phyloP scores from a whole-genome alignment of 106 monocot genomes.

The Chionographis japonica region DNA sequence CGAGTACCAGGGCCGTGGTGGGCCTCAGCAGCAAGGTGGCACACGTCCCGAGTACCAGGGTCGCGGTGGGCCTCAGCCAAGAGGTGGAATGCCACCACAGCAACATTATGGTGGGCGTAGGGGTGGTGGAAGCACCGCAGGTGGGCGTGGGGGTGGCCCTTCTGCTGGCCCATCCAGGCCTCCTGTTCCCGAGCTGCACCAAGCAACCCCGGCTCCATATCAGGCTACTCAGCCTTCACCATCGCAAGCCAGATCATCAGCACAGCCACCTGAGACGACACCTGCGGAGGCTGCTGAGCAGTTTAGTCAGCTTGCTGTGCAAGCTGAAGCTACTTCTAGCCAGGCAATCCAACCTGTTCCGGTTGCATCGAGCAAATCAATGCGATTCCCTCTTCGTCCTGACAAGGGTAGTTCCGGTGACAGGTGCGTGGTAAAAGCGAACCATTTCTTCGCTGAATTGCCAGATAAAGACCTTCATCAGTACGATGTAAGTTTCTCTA shows the following conservation, averaged over 20 bases:
- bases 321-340: constrained; percentile 24
- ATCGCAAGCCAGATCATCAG: constrained; percentile 35
- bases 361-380: constrained; percentile 55
- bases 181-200: constrained; percentile 89
- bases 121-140: constrained; percentile 23
- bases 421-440: constrained; percentile 77
- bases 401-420: constrained; percentile 61
- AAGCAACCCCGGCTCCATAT: constrained; percentile 50
- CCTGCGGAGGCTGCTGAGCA: constrained; percentile 27
- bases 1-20: constrained; percentile 23
- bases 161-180: constrained; percentile 44
- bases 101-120: constrained; percentile 48
- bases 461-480: constrained; percentile 87
- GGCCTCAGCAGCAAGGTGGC: constrained; percentile 5
- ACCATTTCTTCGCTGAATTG: constrained; percentile 82
- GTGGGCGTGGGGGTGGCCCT: constrained; percentile 30
- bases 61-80: constrained; percentile 43
- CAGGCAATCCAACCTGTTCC: constrained; percentile 30
- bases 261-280: constrained; percentile 12
- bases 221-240: constrained; percentile 26
- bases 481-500: constrained; percentile 57
- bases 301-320: constrained; percentile 47
- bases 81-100: constrained; percentile 47
- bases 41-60: constrained; percentile 26
- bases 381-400: constrained; percentile 77